Percentiles rank a stretch among this genome's conserved stretches.
phyloP scores from a whole-genome alignment of 805 yeast species.

The Ogataea methanolica region DNA sequence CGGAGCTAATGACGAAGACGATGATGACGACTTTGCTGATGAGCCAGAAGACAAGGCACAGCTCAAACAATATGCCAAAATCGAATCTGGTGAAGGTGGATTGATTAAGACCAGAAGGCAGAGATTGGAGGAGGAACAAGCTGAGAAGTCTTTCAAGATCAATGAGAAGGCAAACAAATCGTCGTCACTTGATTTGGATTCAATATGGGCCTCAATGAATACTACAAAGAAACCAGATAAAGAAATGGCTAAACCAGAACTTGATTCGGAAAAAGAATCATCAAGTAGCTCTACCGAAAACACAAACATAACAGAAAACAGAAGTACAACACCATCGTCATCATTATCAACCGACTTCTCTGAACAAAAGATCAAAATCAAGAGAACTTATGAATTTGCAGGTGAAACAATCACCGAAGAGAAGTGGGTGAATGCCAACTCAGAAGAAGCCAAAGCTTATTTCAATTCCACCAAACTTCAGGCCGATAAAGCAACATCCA shows the following conservation, averaged over 20 bases:
- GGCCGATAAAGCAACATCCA: not conserved
- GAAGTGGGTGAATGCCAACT: constrained; percentile 66
- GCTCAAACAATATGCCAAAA: constrained; percentile 40
- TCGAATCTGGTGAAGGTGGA: constrained; percentile 58
- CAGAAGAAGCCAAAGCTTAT: constrained; percentile 87
- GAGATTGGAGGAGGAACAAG: constrained; percentile 38
- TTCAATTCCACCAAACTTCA: constrained; percentile 43
- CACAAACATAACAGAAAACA: too few relatives aligned
- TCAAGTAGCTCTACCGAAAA: not conserved
- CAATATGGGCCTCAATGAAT: constrained; percentile 54
- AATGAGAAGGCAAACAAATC: constrained; percentile 19
- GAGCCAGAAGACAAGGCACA: constrained; percentile 24
- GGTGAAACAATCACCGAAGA: constrained; percentile 77
- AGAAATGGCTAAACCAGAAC: not conserved
- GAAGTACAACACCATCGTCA: too few relatives aligned
- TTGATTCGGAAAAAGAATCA: not conserved
- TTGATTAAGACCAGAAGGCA: constrained; percentile 69
- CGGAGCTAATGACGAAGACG: constrained; percentile 32
- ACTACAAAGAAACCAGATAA: constrained; percentile 5
- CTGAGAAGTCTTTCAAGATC: constrained; percentile 17
- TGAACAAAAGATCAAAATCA: constrained; percentile 58
- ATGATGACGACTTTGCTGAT: constrained; percentile 31
- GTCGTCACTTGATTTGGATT: constrained; percentile 37
- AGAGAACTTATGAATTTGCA: constrained; percentile 81
- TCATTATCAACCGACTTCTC: too few relatives aligned